Percentiles rank a stretch among this genome's conserved stretches.
Evolutionary conservation across 2,329 filamentous ascomycete genomes (phyloP).

Genomic region (Fusarium illudens): DNA sequence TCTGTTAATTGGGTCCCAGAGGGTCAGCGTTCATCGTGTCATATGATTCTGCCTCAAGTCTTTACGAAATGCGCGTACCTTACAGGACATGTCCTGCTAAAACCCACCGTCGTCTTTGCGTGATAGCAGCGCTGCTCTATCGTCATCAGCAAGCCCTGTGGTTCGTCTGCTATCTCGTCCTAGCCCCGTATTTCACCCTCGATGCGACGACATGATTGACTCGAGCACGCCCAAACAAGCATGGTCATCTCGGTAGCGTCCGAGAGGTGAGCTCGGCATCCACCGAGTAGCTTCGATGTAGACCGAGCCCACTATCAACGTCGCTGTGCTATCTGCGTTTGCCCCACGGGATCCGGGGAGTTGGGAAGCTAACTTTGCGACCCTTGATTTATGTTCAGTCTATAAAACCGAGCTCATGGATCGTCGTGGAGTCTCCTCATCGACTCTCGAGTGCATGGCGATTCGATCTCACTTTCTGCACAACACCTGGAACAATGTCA

Average conservation of each 20-base stretch:
- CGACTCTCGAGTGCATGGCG: background rate
- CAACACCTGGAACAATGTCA: background rate
- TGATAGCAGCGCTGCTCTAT: background rate
- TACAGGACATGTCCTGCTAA: background rate
- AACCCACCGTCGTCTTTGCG: background rate
- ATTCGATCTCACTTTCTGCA: background rate
- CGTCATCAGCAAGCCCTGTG: background rate
- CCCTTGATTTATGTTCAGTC: background rate
- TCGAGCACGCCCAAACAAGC: background rate
- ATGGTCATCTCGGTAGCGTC: background rate
- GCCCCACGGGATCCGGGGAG: background rate
- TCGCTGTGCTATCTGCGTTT: background rate
- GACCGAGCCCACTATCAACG: constrained; percentile 1
- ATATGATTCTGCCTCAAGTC: background rate
- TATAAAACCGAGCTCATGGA: background rate
- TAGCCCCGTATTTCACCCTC: background rate
- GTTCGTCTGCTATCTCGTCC: background rate
- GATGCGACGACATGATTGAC: background rate
- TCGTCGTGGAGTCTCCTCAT: too few species aligned
- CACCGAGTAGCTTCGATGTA: background rate
- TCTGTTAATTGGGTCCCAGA: background rate
- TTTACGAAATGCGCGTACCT: background rate
- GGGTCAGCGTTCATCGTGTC: background rate
- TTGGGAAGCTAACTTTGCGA: background rate
- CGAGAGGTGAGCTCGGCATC: background rate